phyloP scores from a whole-genome alignment of 2,329 filamentous ascomycete species.

The Fusarium bulbicola region DNA sequence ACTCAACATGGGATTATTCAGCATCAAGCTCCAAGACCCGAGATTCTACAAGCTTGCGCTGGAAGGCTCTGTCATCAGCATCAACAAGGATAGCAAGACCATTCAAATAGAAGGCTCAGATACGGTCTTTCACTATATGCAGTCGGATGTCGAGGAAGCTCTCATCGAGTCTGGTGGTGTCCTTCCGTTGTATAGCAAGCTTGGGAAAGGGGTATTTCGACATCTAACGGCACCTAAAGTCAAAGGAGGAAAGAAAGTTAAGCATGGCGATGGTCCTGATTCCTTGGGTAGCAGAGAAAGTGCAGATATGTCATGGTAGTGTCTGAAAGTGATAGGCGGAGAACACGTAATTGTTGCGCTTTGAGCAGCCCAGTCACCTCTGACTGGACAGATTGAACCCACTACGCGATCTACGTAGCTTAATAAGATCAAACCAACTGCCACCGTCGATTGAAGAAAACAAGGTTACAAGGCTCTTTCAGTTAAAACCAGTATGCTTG shows the following conservation, averaged over 20 bases:
- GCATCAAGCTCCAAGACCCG: background rate
- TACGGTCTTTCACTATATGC: background rate
- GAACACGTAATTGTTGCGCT: no score
- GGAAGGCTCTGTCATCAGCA: background rate
- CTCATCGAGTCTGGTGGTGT: background rate
- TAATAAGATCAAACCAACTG: no score
- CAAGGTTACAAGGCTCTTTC: no score
- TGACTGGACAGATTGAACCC: no score
- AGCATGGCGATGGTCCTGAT: fast-evolving
- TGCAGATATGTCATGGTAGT: background rate
- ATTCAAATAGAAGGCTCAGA: background rate
- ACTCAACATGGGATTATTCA: background rate
- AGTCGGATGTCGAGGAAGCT: background rate
- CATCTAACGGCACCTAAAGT: background rate
- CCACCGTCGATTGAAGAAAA: no score
- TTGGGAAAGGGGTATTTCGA: background rate
- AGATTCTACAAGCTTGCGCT: background rate
- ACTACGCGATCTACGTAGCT: no score
- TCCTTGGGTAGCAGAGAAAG: fast-evolving
- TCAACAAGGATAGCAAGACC: background rate
- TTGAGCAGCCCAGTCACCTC: no score
- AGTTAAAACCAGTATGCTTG: no score
- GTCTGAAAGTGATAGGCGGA: no score
- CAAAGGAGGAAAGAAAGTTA: background rate
- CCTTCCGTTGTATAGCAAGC: background rate